A percentile compares a stretch with the other conserved stretches of the same genome.
Conservation (phyloP, 371 early-diverging fungal species). For the Umbelopsis sp. region DNA sequence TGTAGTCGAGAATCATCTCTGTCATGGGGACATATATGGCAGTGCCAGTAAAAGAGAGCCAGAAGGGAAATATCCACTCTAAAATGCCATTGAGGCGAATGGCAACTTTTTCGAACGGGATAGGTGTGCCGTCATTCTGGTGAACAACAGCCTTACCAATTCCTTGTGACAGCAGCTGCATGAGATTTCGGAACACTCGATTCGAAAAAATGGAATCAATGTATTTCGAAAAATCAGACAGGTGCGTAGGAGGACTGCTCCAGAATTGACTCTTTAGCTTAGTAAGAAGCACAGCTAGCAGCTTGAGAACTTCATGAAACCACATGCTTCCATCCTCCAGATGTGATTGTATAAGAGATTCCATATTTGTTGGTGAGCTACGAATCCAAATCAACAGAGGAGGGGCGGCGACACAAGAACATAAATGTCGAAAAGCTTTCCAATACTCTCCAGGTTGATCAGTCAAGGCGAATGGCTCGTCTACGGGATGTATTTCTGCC, state of each 20-base stretch:
- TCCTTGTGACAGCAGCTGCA: conserved; percentile 40
- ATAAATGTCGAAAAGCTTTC: conserved; percentile 6
- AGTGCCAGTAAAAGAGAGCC: conserved; percentile 33
- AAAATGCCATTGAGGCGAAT: conserved; percentile 37
- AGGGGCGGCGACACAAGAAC: not conserved
- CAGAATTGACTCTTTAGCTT: conserved; percentile 37
- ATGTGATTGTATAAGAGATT: conserved; percentile 9
- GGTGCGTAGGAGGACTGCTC: conserved; percentile 23
- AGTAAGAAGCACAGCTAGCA: conserved; percentile 33
- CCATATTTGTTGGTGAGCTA: not conserved
- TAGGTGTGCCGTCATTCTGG: conserved; percentile 37
- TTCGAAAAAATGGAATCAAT: conserved; percentile 41
- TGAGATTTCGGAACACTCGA: conserved; percentile 34
- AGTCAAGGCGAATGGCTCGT: conserved; percentile 21
- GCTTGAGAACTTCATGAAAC: conserved; percentile 34
- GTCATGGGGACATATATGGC: conserved; percentile 31
- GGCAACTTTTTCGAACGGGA: conserved; percentile 42
- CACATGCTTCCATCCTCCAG: conserved; percentile 17
- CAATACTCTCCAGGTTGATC: conserved; percentile 20
- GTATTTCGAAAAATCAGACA: conserved; percentile 25
- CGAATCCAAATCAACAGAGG: conserved; percentile 3
- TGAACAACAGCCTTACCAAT: conserved; percentile 36
- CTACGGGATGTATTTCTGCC: conserved; percentile 12
- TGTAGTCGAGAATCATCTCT: conserved; percentile 31
- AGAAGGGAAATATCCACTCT: conserved; percentile 43